Evolutionary conservation across 164 flowering plant genomes (phyloP).

Genomic region (Warburgia ugandensis): DNA sequence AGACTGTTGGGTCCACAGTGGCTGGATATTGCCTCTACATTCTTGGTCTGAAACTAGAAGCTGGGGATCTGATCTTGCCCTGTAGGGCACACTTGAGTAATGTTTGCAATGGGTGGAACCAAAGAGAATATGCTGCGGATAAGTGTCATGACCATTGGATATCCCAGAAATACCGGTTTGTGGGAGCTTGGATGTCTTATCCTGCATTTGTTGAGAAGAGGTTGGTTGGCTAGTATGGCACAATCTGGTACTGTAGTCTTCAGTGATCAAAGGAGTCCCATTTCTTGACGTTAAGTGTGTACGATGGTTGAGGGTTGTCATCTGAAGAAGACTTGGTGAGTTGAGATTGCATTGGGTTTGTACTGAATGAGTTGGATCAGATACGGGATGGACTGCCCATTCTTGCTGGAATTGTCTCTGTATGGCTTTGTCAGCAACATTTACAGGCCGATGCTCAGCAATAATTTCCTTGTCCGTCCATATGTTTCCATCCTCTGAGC

Average conservation of each 20-base stretch:
- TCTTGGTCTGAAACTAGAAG: constrained; percentile 40
- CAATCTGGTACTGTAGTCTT: constrained; percentile 3
- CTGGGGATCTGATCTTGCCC: constrained; percentile 17
- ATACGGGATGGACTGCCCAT: constrained; percentile 12
- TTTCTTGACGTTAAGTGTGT: constrained; percentile 12
- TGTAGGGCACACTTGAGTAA: constrained; percentile 16
- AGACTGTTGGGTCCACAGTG: constrained; percentile 17
- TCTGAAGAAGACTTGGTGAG: constrained; percentile 15
- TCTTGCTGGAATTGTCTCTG: constrained; percentile 17
- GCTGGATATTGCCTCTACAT: constrained; percentile 18
- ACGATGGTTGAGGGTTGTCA: constrained; percentile 16
- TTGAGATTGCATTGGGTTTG: constrained; percentile 15
- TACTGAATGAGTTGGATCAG: constrained; percentile 15
- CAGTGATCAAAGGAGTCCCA: constrained; percentile 5
- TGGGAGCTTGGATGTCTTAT: constrained; percentile 16
- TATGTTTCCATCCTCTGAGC: constrained; percentile 26
- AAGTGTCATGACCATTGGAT: constrained; percentile 11
- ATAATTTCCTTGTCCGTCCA: constrained; percentile 44
- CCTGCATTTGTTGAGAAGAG: constrained; percentile 13
- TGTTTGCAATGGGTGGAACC: constrained; percentile 15
- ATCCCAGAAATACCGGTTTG: constrained; percentile 13
- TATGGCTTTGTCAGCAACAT: constrained; percentile 8
- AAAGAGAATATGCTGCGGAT: constrained; percentile 16
- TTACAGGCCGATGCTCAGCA: constrained; percentile 18
- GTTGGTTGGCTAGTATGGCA: constrained; percentile 10